Base-by-base conservation (phyloP, 2,329 filamentous ascomycete species). In the Calonectria crousiana region DNA sequence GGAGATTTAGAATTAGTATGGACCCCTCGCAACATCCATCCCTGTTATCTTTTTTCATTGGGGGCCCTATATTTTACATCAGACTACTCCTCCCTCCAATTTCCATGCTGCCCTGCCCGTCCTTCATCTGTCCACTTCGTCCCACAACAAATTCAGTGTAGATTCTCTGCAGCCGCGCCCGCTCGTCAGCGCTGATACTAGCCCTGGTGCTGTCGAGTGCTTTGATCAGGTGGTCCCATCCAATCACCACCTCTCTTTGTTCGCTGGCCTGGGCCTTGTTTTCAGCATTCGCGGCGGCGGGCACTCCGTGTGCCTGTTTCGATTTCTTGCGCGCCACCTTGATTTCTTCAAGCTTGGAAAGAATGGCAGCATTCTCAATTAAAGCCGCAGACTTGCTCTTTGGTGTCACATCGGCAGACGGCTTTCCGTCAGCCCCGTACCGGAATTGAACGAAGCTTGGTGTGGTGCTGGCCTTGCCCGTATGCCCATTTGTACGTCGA, bases 91-190 rank as follows among this genome's bases (percentile, higher is more conserved):
- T 89, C 18, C 96, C 97, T 10, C 97, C 97, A 85, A 99, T 92
- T 85, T 98, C 97, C 84, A 93, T 97, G 71, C 94, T 94, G 0
- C 94, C 95, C 85, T 98, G 95, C 2, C 97, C 97, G 84, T 94
- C 96, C 74, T 93, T 95, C 95, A 99, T 95, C 87, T 98, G 96
- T 10, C 97, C 97, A 84, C 96, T 98, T 78, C 97, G 90, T 0
- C 95, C 96, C 5, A 95, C 94, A 0, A 98, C 93, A 87, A 99
- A 99, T 86, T 99, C 97, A 20, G 90, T 89, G 83, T 99, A 99
- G 75, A 99, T 98, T 51, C 91, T 91, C 80, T 91, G 89, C 77
- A 99, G 85, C 74, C 96, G 88, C 75, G 87, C 89, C 80, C 92
- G 90, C 86, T 99, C 97, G 74, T 95, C 91, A 4, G 88, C 87